phyloP scores from a whole-genome alignment of 179 eudicot species.

The Spinacia oleracea region DNA sequence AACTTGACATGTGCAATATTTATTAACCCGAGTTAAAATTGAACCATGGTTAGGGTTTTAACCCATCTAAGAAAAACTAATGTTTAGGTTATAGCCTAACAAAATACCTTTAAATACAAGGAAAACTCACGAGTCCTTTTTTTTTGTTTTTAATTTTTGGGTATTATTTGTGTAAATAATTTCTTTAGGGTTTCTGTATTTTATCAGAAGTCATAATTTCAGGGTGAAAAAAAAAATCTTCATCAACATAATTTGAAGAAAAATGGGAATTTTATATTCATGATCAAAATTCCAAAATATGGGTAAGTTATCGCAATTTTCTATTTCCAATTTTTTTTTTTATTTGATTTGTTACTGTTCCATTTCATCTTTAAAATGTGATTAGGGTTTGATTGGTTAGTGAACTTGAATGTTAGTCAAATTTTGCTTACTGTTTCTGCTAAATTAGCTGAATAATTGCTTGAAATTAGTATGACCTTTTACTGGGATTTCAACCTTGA shows the following conservation, averaged over 20 bases:
- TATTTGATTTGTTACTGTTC: slow-evolving; percentile 12
- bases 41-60: slow-evolving; percentile 28
- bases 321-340: neutral
- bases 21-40: slow-evolving; percentile 36
- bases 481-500: neutral
- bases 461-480: slow-evolving; percentile 3
- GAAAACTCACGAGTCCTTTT: slow-evolving; percentile 10
- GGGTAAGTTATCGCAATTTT: slow-evolving; percentile 22
- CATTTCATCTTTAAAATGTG: neutral
- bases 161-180: slow-evolving; percentile 15
- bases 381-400: slow-evolving; percentile 22
- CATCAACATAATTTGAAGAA: slow-evolving; percentile 8
- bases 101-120: slow-evolving; percentile 35
- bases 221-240: neutral
- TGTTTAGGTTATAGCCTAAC: slow-evolving; percentile 33
- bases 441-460: neutral
- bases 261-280: slow-evolving; percentile 12
- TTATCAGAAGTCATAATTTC: slow-evolving; percentile 8
- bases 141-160: slow-evolving; percentile 8
- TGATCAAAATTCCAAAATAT: slow-evolving; percentile 17
- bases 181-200: slow-evolving; percentile 33
- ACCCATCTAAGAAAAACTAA: slow-evolving; percentile 10
- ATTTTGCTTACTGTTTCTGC: neutral
- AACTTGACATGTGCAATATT: slow-evolving; percentile 21
- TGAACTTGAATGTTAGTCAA: slow-evolving; percentile 20